Base-by-base conservation (phyloP, 306 rosid genomes). In the Casuarina equisetifolia region DNA sequence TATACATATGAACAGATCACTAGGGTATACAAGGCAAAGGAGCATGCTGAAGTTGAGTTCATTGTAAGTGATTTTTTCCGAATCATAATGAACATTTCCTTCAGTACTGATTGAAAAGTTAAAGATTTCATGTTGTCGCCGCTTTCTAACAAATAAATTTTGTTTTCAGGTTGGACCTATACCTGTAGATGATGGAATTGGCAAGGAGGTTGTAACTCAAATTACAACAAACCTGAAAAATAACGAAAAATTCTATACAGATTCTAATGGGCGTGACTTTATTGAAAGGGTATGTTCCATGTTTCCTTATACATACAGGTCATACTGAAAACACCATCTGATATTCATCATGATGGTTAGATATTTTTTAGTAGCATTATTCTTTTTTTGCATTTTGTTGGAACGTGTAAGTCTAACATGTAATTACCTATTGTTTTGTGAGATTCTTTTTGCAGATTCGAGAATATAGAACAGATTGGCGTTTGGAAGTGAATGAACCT, bases 181-280 rank as follows among this genome's bases (percentile, higher is more conserved):
- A 85, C 99, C 99, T 20, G 63, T 84, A 77, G 86, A 83, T 83
- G 92, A 92, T 72, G 91, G 94, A 85, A 67, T 82, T 68, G 97
- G 99, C 74, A 95, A 92, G 80, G 99, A 95, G 79, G 88, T 92
- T 76, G 85, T 61, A n/a, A 86, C 97, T 54, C 96, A 89, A 80
- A 76, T 95, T 43, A 79, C 82, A 73, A 89, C 94, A 70, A 70
- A 72, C 75, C 70, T 95, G 79, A 79, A 83, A 78, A 91, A 85
- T 86, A 82, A 82, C 74, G 91, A 92, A 84, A 88, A 89, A 73
- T 92, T 95, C 85, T 92, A 85, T 55, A 91, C 97, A 54, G 99
- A 95, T 83, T 95, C 99, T 45, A 95, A 86, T 25, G 99, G 97
- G 32, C 95, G 97, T 6, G 99, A 95, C 82, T 95, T 95, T 81